phyloP scores from a whole-genome alignment of 176 grass and related monocot genomes.

The Sorghum bicolor region DNA sequence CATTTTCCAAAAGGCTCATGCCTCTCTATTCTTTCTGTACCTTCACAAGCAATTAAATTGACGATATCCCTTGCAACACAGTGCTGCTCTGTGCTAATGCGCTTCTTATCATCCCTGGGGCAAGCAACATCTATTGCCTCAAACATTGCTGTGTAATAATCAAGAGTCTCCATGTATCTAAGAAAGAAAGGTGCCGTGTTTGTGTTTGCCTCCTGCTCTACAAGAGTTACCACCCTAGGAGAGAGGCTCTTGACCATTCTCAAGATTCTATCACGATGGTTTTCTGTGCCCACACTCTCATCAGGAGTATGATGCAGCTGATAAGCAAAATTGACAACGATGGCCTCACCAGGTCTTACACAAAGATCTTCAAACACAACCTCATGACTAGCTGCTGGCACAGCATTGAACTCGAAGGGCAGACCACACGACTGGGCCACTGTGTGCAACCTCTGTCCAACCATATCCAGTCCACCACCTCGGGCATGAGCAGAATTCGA shows the following conservation, averaged over 20 bases:
- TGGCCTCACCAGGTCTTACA: constrained; percentile 50
- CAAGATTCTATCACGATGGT: constrained; percentile 70
- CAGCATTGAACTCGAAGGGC: constrained; percentile 68
- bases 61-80: constrained; percentile 86
- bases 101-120: constrained; percentile 47
- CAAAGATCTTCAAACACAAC: constrained; percentile 55
- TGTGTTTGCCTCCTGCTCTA: constrained; percentile 81
- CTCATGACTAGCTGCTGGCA: constrained; percentile 57
- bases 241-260: constrained; percentile 71
- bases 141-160: constrained; percentile 81
- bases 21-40: constrained; percentile 62
- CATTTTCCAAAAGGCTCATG: constrained; percentile 62
- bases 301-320: constrained; percentile 83
- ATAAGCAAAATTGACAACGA: constrained; percentile 81
- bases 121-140: constrained; percentile 63
- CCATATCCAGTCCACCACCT: constrained; percentile 66
- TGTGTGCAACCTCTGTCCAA: constrained; percentile 39
- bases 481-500: constrained; percentile 54
- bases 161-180: constrained; percentile 74
- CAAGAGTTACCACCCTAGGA: constrained; percentile 66
- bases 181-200: constrained; percentile 77
- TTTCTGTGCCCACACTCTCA: constrained; percentile 67
- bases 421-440: constrained; percentile 46
- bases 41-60: constrained; percentile 85
- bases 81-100: constrained; percentile 78